These are phyloP conservation scores for Penicillium arizonense DNA, from an alignment of 495 filamentous ascomycete genomes.

Conservation along the genomic window DNA sequence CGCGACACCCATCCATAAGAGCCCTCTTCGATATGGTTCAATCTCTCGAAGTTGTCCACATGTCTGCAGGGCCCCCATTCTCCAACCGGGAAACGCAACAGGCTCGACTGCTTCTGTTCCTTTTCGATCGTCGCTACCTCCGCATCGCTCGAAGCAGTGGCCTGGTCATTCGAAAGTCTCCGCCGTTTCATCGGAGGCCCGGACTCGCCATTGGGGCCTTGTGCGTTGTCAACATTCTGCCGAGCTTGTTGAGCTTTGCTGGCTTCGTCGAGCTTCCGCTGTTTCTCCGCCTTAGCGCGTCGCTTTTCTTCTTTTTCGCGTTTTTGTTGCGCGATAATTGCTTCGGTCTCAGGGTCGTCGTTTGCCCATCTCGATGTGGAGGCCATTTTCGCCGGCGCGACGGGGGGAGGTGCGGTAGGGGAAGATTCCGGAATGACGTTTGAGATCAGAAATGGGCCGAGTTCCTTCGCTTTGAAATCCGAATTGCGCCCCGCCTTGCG, in stretches of 20 bases:
- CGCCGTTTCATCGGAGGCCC: slow-evolving; percentile 43
- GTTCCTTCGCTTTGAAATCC: slow-evolving; percentile 37
- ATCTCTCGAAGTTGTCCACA: slow-evolving; percentile 83
- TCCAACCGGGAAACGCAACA: slow-evolving; percentile 69
- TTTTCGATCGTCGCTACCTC: slow-evolving; percentile 23
- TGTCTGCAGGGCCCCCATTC: slow-evolving; percentile 74
- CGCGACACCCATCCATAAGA: slow-evolving; percentile 93
- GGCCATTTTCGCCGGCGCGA: slow-evolving; percentile 49
- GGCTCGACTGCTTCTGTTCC: slow-evolving; percentile 32
- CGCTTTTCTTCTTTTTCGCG: slow-evolving; percentile 89
- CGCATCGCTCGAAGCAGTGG: slow-evolving; percentile 27
- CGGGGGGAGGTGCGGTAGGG: neutral
- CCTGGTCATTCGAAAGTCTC: slow-evolving; percentile 45
- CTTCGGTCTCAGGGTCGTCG: slow-evolving; percentile 67
- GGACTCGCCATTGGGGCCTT: slow-evolving; percentile 21
- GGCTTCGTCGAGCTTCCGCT: slow-evolving; percentile 67
- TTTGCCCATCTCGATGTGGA: slow-evolving; percentile 84
- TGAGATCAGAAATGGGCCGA: slow-evolving; percentile 25
- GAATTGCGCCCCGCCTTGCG: slow-evolving; percentile 31
- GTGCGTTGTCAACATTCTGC: slow-evolving; percentile 14
- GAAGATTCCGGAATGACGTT: slow-evolving; percentile 31
- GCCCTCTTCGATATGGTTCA: slow-evolving; percentile 97
- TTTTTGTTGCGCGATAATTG: slow-evolving; percentile 68
- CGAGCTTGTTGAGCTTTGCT: slow-evolving; percentile 27
- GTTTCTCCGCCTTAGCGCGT: slow-evolving; percentile 79